Evolutionary conservation across 495 filamentous ascomycete genomes (phyloP).

Genomic region (Xylaria grammica): DNA sequence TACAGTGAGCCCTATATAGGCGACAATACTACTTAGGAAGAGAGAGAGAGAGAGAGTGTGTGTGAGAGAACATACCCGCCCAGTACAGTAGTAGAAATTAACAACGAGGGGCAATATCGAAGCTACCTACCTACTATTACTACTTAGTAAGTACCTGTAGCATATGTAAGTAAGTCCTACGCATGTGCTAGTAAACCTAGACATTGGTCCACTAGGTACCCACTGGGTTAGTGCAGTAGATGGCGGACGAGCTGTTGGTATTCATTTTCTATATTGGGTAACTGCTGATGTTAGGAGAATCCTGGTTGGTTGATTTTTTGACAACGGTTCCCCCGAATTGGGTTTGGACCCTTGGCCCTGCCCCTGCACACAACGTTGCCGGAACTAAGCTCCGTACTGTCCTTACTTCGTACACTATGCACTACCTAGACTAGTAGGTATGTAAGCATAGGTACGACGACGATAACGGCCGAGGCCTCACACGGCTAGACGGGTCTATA

Average conservation of each 20-base stretch:
- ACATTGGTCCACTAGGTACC: neutral
- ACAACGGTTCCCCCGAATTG: neutral
- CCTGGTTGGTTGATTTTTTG: constrained; percentile 2
- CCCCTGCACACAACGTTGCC: neutral
- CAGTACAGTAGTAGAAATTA: no score
- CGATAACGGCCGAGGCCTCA: no score
- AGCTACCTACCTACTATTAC: no score
- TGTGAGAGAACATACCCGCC: no score
- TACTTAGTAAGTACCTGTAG: no score
- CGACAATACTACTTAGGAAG: no score
- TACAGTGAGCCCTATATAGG: neutral
- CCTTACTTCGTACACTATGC: neutral
- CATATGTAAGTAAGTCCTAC: no score
- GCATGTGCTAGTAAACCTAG: no score
- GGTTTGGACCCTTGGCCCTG: neutral
- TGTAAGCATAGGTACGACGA: no score
- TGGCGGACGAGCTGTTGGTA: neutral
- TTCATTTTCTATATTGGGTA: constrained; percentile 14
- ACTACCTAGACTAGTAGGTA: neutral
- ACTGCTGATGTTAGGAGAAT: constrained; percentile 10
- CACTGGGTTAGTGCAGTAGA: neutral
- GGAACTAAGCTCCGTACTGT: neutral
- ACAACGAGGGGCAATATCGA: no score
- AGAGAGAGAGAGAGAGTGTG: neutral
- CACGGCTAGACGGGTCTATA: no score